Evolutionary conservation across 495 filamentous ascomycete species (phyloP).

Genomic region (Viridothelium virens): DNA sequence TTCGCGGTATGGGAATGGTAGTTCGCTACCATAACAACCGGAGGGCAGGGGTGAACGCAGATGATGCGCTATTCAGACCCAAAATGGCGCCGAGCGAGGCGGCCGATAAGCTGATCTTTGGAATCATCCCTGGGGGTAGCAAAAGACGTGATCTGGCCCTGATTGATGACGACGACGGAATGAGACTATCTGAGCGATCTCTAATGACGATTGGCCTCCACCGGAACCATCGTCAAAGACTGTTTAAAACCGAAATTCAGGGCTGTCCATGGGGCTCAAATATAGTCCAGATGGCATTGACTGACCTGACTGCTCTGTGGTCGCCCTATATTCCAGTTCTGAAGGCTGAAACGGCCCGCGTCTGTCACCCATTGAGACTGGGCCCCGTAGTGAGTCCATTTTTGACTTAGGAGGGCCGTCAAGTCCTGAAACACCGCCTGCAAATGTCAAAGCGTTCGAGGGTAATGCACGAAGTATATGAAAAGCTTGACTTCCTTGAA

Average conservation of each 20-base stretch:
- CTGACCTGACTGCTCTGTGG: slow-evolving; percentile 1
- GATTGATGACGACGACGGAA: neutral
- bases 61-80: neutral
- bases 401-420: neutral
- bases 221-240: neutral
- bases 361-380: neutral
- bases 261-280: neutral
- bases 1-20: neutral
- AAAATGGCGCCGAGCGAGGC: slow-evolving; percentile 2
- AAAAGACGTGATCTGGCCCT: neutral
- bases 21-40: slow-evolving; percentile 3
- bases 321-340: neutral
- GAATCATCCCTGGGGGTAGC: neutral
- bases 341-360: neutral
- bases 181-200: neutral
- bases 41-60: neutral
- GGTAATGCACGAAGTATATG: neutral
- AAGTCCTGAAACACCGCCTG: neutral
- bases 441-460: neutral
- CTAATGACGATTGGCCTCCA: neutral
- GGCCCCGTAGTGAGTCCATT: neutral
- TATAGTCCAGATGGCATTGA: slow-evolving; percentile 2
- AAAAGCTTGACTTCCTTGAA: slow-evolving; percentile 16
- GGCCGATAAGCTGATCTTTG: neutral
- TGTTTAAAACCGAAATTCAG: neutral